phyloP scores from a whole-genome alignment of 106 monocot species.

The Cymbidium sinense region DNA sequence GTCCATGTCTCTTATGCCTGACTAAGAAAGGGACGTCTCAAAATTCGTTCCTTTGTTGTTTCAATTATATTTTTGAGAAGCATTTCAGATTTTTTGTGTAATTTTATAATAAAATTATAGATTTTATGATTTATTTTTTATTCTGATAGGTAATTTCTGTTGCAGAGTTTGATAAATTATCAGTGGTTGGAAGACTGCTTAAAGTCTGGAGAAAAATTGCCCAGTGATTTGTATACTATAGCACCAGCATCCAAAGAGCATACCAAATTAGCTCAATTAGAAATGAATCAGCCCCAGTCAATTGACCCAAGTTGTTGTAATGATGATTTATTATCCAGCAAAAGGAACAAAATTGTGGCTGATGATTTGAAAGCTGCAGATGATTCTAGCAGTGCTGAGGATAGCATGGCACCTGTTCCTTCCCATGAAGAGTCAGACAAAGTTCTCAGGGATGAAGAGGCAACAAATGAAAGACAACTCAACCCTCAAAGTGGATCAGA shows the following conservation, averaged over 20 bases:
- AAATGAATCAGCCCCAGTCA: slow-evolving; percentile 1
- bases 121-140: not conserved
- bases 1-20: not conserved
- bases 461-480: slow-evolving; percentile 8
- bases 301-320: slow-evolving; percentile 8
- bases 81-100: not conserved
- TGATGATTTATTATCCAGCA: slow-evolving; percentile 1
- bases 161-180: slow-evolving; percentile 56
- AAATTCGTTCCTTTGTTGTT: not conserved
- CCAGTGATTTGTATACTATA: slow-evolving; percentile 42
- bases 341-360: slow-evolving; percentile 14
- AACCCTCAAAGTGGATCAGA: not conserved
- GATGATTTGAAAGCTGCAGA: slow-evolving; percentile 11
- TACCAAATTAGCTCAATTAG: slow-evolving; percentile 8
- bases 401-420: not conserved
- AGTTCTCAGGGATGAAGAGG: not conserved
- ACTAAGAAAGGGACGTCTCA: not conserved
- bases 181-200: slow-evolving; percentile 80
- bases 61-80: not conserved
- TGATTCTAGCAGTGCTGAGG: not conserved
- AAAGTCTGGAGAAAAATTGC: slow-evolving; percentile 51
- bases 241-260: slow-evolving; percentile 18
- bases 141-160: not conserved
- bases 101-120: not conserved
- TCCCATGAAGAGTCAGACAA: not conserved